Evolutionary conservation across 371 early-diverging fungal genomes (phyloP).

Genomic region (Quaeritorhiza haematococci): DNA sequence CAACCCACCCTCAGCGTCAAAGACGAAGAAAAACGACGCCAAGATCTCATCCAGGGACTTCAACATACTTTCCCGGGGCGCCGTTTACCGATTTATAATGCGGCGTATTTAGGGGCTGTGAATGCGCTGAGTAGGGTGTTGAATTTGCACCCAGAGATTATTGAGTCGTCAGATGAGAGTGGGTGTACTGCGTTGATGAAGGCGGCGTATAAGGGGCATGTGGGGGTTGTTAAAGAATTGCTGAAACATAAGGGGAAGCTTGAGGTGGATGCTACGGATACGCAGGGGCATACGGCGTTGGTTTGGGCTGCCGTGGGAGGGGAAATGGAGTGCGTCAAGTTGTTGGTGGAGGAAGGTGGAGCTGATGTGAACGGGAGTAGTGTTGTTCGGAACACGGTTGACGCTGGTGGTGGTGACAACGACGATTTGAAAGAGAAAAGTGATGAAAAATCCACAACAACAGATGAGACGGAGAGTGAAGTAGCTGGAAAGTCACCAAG

Average conservation of each 20-base stretch:
- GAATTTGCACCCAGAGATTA: background rate
- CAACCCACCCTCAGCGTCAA: background rate
- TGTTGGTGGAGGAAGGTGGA: constrained; percentile 14
- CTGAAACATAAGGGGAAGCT: constrained; percentile 3
- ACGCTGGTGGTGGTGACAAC: no score
- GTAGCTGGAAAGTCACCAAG: no score
- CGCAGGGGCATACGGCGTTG: constrained; percentile 31
- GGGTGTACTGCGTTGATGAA: constrained; percentile 43
- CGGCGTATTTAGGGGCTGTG: constrained; percentile 29
- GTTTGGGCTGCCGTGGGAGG: constrained; percentile 34
- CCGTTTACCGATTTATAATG: constrained; percentile 8
- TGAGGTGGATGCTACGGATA: constrained; percentile 20
- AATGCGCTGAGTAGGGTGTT: background rate
- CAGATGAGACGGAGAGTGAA: no score
- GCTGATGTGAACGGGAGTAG: constrained; percentile 21
- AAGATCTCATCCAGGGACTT: background rate
- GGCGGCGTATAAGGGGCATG: constrained; percentile 33
- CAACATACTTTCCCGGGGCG: background rate
- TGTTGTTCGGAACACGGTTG: no score
- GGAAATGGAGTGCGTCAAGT: constrained; percentile 15
- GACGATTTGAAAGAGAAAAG: no score
- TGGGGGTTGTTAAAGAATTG: constrained; percentile 17
- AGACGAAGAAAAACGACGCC: background rate
- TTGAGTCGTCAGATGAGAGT: constrained; percentile 19
- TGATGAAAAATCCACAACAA: background rate